Conservation (phyloP, 306 rosid genomes). For the Rosa chinensis region DNA sequence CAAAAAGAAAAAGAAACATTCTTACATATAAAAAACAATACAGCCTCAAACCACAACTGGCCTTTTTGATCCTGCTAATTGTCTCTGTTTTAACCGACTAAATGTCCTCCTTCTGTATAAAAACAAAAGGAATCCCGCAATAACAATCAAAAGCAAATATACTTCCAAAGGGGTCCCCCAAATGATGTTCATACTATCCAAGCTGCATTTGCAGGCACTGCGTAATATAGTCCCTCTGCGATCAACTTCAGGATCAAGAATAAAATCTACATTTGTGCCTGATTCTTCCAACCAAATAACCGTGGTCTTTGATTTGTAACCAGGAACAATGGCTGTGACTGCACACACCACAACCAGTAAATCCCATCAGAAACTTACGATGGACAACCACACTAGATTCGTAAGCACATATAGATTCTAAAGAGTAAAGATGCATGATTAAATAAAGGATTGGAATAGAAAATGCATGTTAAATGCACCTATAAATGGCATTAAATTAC, state of each 20-base stretch:
- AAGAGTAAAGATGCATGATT: not conserved
- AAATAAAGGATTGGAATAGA: not conserved
- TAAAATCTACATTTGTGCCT: constrained; percentile 70
- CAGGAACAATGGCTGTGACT: constrained; percentile 66
- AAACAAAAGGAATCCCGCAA: constrained; percentile 58
- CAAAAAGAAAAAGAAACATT: constrained; percentile 15
- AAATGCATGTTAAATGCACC: not conserved
- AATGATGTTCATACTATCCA: constrained; percentile 43
- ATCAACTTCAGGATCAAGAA: constrained; percentile 64
- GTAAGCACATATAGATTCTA: not conserved
- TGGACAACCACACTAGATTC: not conserved
- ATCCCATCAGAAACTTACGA: constrained; percentile 19
- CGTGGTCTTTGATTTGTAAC: constrained; percentile 77
- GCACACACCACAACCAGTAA: constrained; percentile 40
- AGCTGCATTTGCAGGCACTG: constrained; percentile 51
- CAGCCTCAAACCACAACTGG: constrained; percentile 34
- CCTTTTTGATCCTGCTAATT: constrained; percentile 44
- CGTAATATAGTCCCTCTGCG: constrained; percentile 37
- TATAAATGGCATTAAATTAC: not conserved
- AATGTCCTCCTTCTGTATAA: constrained; percentile 54
- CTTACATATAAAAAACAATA: constrained; percentile 5
- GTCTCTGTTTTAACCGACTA: constrained; percentile 50
- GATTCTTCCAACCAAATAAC: constrained; percentile 70
- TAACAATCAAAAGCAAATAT: constrained; percentile 44
- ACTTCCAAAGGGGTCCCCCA: constrained; percentile 53